Evolutionary conservation across 805 yeast genomes (phyloP).

Genomic region (Kazachstania bromeliacearum): DNA sequence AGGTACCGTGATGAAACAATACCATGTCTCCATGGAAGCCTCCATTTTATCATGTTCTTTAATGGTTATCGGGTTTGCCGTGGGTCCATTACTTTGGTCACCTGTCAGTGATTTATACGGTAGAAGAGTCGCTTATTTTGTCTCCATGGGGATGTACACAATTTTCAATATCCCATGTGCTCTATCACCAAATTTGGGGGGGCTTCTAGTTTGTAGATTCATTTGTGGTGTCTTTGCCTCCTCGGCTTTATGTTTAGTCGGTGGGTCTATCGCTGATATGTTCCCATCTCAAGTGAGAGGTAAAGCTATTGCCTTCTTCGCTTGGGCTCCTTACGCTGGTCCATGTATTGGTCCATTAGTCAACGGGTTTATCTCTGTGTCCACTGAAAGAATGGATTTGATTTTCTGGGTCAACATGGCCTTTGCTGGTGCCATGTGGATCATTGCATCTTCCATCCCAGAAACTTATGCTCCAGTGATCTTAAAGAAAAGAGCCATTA

Average conservation of each 20-base stretch:
- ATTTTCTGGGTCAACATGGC: conserved; percentile 91
- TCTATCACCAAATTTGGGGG: conserved; percentile 70
- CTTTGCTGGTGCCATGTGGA: conserved; percentile 79
- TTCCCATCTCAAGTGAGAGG: conserved; percentile 78
- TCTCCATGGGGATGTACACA: conserved; percentile 64
- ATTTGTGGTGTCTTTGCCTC: conserved; percentile 80
- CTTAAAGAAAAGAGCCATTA: conserved; percentile 53
- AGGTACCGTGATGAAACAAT: conserved; percentile 53
- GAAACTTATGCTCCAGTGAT: conserved; percentile 87
- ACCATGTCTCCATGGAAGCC: conserved; percentile 66
- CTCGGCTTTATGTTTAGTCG: conserved; percentile 77
- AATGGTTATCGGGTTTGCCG: conserved; percentile 81
- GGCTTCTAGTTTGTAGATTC: conserved; percentile 73
- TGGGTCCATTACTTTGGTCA: conserved; percentile 86
- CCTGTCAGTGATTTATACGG: conserved; percentile 83
- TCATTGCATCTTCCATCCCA: conserved; percentile 57
- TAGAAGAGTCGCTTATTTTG: conserved; percentile 71
- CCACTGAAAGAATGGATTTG: conserved; percentile 57
- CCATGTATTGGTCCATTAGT: conserved; percentile 86
- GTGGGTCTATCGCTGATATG: conserved; percentile 86
- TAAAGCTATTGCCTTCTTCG: conserved; percentile 81
- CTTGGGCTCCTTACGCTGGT: conserved; percentile 88
- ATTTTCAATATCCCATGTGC: conserved; percentile 86
- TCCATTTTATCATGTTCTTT: conserved; percentile 71
- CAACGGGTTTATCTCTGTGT: conserved; percentile 73